These are phyloP conservation scores for Aquilaria malaccensis DNA, from an alignment of 345 rosid species.

Conservation along the genomic window DNA sequence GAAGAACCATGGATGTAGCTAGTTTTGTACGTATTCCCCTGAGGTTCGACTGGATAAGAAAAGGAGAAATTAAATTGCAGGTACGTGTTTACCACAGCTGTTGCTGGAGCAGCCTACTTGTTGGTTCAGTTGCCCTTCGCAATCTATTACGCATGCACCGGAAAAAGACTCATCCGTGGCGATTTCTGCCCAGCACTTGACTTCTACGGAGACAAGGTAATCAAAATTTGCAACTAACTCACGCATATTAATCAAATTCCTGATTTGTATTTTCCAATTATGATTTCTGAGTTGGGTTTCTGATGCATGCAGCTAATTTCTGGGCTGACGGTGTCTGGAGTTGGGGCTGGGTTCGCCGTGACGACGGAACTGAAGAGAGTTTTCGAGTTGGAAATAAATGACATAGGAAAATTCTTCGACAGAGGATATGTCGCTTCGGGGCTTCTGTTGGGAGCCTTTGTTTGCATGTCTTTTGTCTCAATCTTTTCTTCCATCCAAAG, in stretches of 20 bases:
- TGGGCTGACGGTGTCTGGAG: background rate
- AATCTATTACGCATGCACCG: background rate
- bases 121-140: conserved; percentile 4
- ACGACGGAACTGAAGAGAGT: background rate
- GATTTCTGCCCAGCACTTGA: conserved; percentile 1
- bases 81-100: conserved; percentile 3
- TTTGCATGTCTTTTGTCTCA: conserved; percentile 7
- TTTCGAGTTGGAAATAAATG: background rate
- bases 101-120: conserved; percentile 2
- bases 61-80: background rate
- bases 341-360: conserved; percentile 6
- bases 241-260: no score
- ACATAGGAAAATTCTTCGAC: conserved; percentile 6
- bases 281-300: no score
- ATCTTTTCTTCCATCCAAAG: background rate
- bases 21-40: no score
- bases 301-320: background rate
- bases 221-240: background rate
- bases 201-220: conserved; percentile 9
- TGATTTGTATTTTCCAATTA: no score
- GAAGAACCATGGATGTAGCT: no score
- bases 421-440: background rate
- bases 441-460: conserved; percentile 5
- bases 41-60: no score
- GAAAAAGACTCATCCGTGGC: conserved; percentile 1